Conservation (phyloP, 805 yeast species). For the Zygosaccharomyces lentus region DNA sequence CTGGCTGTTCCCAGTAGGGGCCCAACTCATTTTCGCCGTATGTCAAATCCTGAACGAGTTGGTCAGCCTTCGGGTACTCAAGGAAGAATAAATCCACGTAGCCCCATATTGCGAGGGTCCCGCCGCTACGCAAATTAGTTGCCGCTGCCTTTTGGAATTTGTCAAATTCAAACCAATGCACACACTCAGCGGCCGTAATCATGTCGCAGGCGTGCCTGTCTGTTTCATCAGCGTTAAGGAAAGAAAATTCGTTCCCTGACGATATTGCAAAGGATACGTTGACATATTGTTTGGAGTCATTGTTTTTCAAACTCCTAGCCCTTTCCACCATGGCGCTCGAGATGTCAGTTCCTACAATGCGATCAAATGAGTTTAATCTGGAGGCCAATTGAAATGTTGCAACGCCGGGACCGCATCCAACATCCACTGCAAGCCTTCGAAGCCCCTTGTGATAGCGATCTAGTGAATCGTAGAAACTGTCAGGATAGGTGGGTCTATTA, state of each 20-base stretch:
- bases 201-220: conserved; percentile 43
- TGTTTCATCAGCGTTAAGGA: conserved; percentile 11
- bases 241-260: conserved; percentile 26
- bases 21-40: conserved; percentile 48
- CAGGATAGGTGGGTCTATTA: conserved; percentile 67
- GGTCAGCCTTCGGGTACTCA: conserved; percentile 51
- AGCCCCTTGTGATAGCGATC: conserved; percentile 41
- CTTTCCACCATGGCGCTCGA: conserved; percentile 52
- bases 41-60: conserved; percentile 47
- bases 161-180: conserved; percentile 75
- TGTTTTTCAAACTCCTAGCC: conserved; percentile 36
- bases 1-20: conserved; percentile 80
- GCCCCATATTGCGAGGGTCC: conserved; percentile 74
- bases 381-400: conserved; percentile 49
- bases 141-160: conserved; percentile 48
- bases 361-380: conserved; percentile 34
- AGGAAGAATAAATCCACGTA: conserved; percentile 67
- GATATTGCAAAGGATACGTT: conserved; percentile 28
- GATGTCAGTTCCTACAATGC: conserved; percentile 59
- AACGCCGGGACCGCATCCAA: conserved; percentile 80
- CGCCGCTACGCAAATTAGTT: conserved; percentile 51
- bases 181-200: conserved; percentile 76
- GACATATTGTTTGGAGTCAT: conserved; percentile 9
- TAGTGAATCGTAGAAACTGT: conserved; percentile 42
- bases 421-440: conserved; percentile 49